Evolutionary conservation across 768 basidiomycete species (phyloP).

Genomic region (Serendipita sp.): DNA sequence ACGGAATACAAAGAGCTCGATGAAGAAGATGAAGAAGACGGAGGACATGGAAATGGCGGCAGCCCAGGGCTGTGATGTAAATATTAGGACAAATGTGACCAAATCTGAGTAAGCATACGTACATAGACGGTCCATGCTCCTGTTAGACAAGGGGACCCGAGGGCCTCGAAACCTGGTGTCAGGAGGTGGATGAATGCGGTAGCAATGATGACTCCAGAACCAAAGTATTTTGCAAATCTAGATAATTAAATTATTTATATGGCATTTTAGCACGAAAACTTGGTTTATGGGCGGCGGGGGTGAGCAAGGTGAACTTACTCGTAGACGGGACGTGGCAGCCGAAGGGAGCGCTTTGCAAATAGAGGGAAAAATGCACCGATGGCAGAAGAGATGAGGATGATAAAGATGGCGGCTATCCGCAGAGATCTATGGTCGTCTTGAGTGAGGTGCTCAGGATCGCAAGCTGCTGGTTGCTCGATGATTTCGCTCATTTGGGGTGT

Average conservation of each 20-base stretch:
- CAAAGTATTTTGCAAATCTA: slow-evolving; percentile 81
- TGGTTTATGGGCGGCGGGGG: not conserved
- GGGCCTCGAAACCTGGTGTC: slow-evolving; percentile 52
- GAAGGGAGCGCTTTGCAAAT: slow-evolving; percentile 16
- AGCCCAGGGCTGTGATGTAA: slow-evolving; percentile 49
- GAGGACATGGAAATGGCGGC: slow-evolving; percentile 66
- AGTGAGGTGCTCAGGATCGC: too few species aligned
- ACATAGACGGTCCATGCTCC: slow-evolving; percentile 63
- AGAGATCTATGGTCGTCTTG: slow-evolving; percentile 16
- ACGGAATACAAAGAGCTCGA: slow-evolving; percentile 76
- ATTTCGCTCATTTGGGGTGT: too few species aligned
- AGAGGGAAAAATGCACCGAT: slow-evolving; percentile 59
- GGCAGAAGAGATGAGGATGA: slow-evolving; percentile 46
- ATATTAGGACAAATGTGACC: slow-evolving; percentile 8
- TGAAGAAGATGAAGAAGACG: slow-evolving; percentile 68
- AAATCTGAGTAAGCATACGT: slow-evolving; percentile 17
- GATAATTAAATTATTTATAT: not conserved
- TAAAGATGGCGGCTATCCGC: slow-evolving; percentile 57
- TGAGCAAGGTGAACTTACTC: slow-evolving; percentile 13
- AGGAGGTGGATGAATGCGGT: slow-evolving; percentile 82
- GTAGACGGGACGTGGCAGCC: slow-evolving; percentile 17
- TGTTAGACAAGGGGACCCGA: slow-evolving; percentile 53
- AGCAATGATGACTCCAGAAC: slow-evolving; percentile 79
- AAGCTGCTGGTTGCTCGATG: too few species aligned
- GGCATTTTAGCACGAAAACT: not conserved